These are phyloP conservation scores for Xerocomellus amylosporus DNA, from an alignment of 768 basidiomycete species.

Conservation along the genomic window DNA sequence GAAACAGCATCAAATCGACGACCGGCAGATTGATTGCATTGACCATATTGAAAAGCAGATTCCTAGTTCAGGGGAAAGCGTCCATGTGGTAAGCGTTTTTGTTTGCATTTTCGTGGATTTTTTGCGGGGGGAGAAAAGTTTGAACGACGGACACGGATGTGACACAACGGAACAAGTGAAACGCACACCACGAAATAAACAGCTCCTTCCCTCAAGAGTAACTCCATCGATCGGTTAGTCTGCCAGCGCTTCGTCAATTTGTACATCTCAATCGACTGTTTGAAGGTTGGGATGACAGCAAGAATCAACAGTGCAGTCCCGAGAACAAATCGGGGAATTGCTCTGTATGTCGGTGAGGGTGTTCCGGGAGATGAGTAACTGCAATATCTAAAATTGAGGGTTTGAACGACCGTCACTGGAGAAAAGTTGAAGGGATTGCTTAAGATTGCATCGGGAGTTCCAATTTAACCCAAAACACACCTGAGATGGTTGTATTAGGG, in stretches of 20 bases:
- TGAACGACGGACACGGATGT: too few species aligned
- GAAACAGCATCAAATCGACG: background rate
- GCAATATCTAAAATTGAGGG: slow-evolving; percentile 1
- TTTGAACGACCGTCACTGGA: background rate
- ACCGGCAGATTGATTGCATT: background rate
- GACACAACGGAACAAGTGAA: background rate
- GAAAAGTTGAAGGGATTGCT: too few species aligned
- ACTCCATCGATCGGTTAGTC: background rate
- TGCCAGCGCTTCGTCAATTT: slow-evolving; percentile 9
- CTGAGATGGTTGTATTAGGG: background rate
- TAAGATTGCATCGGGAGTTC: too few species aligned
- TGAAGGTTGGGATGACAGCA: background rate
- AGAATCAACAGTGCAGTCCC: slow-evolving; percentile 1
- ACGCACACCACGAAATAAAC: slow-evolving; percentile 15
- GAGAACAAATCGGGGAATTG: slow-evolving; percentile 6
- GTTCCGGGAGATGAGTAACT: background rate
- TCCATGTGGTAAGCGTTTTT: background rate
- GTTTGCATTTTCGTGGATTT: background rate
- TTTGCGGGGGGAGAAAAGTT: background rate
- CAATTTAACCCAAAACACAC: background rate
- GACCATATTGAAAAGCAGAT: slow-evolving; percentile 6
- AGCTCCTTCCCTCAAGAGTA: slow-evolving; percentile 7
- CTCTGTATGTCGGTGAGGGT: background rate
- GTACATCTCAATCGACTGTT: background rate
- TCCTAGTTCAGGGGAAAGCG: background rate